Evolutionary conservation across 75 land plant genomes (phyloP), one percentile per base, ranked within the genome.

Genomic region (Picea sitchensis): DNA sequence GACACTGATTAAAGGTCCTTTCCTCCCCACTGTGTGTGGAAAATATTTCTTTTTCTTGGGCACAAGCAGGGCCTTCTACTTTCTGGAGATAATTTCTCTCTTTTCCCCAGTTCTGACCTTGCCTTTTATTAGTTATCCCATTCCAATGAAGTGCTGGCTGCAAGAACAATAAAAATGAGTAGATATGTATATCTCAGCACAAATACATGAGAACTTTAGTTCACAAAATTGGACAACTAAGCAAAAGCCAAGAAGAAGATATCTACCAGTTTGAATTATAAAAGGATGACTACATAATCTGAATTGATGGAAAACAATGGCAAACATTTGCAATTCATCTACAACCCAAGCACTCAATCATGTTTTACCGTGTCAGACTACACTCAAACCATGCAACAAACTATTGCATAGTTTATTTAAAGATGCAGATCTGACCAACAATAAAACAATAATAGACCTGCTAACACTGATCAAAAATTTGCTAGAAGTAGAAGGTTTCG

Each of bases 1-100:
- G 65, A 64, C 51, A 41, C 26, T 64, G 62, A 61, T 56, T 21
- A 21, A 44, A 71, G 15, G 75, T 62, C 8, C 34, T 47, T 51
- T 82, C 62, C 59, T 88, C 77, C 34, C 75, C 69, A 79, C 4
- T 36, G 64, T 59, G 14, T 4, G 32, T 12, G 17, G 38, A 65
- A 54, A 75, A 77, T 76, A 64, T 69, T 20, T 6, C 11, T 9
- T 61, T n/a, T n/a, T n/a, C n/a, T n/a, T n/a, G n/a, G n/a, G n/a
- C n/a, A n/a, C n/a, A n/a, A n/a, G n/a, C n/a, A n/a, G n/a, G n/a
- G n/a, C n/a, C n/a, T n/a, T n/a, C n/a, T n/a, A n/a, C n/a, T n/a
- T n/a, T n/a, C n/a, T n/a, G n/a, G n/a, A n/a, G n/a, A n/a, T n/a
- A n/a, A n/a, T n/a, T n/a, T n/a, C n/a, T n/a, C n/a, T n/a, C n/a